phyloP scores from a whole-genome alignment of 1,284 basidiomycete genomes.

The Mixia osmundae region DNA sequence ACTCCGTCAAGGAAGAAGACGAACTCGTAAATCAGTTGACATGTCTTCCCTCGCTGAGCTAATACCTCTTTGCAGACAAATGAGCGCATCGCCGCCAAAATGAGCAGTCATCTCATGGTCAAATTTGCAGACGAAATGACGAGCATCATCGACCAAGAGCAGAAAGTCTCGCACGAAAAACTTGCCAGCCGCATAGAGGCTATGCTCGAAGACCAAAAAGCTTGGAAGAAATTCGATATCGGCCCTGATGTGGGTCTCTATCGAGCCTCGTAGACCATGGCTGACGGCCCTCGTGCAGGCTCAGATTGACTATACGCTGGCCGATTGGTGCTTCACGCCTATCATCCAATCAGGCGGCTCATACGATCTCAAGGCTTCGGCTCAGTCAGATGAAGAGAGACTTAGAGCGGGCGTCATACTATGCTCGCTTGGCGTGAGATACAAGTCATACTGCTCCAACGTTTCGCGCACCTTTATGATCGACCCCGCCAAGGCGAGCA shows the following conservation, averaged over 20 bases:
- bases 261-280: not conserved
- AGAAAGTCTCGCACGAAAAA: slow-evolving; percentile 67
- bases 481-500: slow-evolving; percentile 56
- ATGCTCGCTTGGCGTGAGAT: slow-evolving; percentile 67
- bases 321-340: slow-evolving; percentile 83
- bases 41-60: not conserved
- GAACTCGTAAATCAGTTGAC: slow-evolving; percentile 40
- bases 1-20: slow-evolving; percentile 73
- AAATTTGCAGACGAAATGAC: slow-evolving; percentile 79
- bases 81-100: slow-evolving; percentile 43
- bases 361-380: slow-evolving; percentile 70
- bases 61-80: slow-evolving; percentile 34
- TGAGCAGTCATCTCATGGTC: slow-evolving; percentile 65
- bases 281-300: not conserved
- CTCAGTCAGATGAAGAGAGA: slow-evolving; percentile 56
- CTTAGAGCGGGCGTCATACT: slow-evolving; percentile 79
- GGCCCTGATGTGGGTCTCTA: not conserved
- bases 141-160: slow-evolving; percentile 69
- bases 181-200: slow-evolving; percentile 64
- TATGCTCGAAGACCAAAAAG: slow-evolving; percentile 52
- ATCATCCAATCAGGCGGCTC: slow-evolving; percentile 83
- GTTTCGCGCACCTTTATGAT: slow-evolving; percentile 84
- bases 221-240: slow-evolving; percentile 32
- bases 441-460: slow-evolving; percentile 80
- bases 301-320: slow-evolving; percentile 61